phyloP scores from a whole-genome alignment of 208 protist species.

The Trypanosoma caninum region DNA sequence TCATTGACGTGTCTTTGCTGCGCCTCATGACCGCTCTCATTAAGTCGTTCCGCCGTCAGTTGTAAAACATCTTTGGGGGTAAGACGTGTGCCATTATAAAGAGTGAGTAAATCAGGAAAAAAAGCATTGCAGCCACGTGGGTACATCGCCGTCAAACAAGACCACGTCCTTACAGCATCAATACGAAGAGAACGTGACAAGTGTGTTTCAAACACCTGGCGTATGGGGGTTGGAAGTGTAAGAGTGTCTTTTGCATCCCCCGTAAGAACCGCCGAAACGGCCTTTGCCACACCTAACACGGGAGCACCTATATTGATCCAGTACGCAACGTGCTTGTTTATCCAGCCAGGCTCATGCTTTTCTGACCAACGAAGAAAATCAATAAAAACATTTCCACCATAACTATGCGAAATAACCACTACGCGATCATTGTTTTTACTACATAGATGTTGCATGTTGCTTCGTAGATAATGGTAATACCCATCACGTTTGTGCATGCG shows the following conservation, averaged over 20 bases:
- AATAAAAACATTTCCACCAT: constrained; percentile 73
- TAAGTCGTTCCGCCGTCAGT: constrained; percentile 31
- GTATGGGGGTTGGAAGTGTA: constrained; percentile 52
- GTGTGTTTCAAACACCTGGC: constrained; percentile 74
- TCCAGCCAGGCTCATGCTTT: constrained; percentile 61
- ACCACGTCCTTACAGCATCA: constrained; percentile 67
- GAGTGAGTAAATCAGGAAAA: constrained; percentile 36
- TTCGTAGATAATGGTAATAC: constrained; percentile 75
- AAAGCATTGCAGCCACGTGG: constrained; percentile 58
- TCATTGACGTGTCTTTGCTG: constrained; percentile 32
- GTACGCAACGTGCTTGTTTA: constrained; percentile 80
- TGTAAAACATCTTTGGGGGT: constrained; percentile 16
- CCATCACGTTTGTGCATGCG: constrained; percentile 77
- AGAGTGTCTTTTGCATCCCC: constrained; percentile 88
- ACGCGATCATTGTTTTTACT: constrained; percentile 65
- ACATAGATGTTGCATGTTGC: constrained; percentile 61
- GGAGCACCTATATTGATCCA: constrained; percentile 86
- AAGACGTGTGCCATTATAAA: constrained; percentile 59
- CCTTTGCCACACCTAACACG: constrained; percentile 77
- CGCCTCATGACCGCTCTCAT: constrained; percentile 47
- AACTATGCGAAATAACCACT: constrained; percentile 89
- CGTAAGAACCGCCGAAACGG: constrained; percentile 63
- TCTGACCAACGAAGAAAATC: constrained; percentile 90
- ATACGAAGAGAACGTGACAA: constrained; percentile 61
- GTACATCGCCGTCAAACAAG: constrained; percentile 68